Evolutionary conservation across 805 yeast genomes (phyloP), one percentile per base, ranked within the genome.

Genomic region (Barnettozyma pratensis): DNA sequence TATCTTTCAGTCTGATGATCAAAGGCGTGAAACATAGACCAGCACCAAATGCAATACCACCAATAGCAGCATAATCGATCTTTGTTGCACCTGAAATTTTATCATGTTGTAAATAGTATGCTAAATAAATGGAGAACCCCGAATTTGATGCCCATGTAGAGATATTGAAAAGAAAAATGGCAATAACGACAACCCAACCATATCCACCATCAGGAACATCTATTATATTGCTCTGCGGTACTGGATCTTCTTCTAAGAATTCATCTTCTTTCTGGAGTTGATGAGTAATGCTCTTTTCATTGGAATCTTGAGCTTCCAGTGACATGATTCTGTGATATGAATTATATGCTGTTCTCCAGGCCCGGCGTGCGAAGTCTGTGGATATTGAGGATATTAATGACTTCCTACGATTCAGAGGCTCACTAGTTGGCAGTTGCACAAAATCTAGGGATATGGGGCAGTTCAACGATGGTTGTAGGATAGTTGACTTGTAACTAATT

Each of bases 1-100:
- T 4, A 53, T 74, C 72, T 56, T 75, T 73, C 8, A 75, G 50
- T 2, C 76, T 50, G 39, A 74, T 66, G 0, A 74, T 71, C 7
- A 81, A 46, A 6, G 92, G 91, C 44, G 85, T 67, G 47, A 76
- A 68, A 58, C 83, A 80, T 30, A 87, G 83, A 7, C 67, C 50
- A 11, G 39, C 31, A 30, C 58, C 63, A 48, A 82, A 79, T 0
- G 85, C 77, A 11, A 84, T 60, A 4, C 90, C 90, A 5, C 89
- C 88, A 50, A 85, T 72, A 5, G 78, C 66, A 25, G 87, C 85
- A 61, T 75, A 85, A 51, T 80, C 85, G 36, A 79, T 63, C 46
- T 76, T 80, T 1, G 70, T 55, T 0, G 81, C 82, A 6, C 81
- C 85, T 1, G 65, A 63, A 53, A 79, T 82, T 1, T 72, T 64